phyloP scores from a whole-genome alignment of 768 basidiomycete species.

The Hericium coralloides region DNA sequence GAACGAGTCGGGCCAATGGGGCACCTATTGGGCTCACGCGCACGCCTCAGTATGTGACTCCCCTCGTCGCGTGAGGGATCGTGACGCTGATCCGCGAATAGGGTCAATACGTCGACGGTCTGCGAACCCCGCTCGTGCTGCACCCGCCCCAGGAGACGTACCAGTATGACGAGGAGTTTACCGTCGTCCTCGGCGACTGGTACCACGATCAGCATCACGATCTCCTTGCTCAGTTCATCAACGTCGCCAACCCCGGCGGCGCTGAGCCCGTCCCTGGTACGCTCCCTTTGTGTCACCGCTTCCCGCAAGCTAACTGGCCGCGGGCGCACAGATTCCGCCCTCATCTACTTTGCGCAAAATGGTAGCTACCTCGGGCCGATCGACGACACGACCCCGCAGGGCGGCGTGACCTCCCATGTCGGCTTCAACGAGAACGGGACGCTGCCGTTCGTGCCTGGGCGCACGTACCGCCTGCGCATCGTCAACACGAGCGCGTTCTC shows the following conservation, averaged over 20 bases:
- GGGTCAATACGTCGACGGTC: conserved; percentile 91
- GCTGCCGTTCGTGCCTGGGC: conserved; percentile 76
- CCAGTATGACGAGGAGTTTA: conserved; percentile 84
- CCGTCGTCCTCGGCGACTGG: conserved; percentile 84
- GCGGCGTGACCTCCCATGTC: conserved; percentile 49
- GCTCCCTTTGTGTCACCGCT: conserved; percentile 7
- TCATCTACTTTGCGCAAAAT: conserved; percentile 81
- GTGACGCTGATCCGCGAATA: conserved; percentile 17
- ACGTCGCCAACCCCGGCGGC: conserved; percentile 67
- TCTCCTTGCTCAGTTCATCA: conserved; percentile 61
- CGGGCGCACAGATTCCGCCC: conserved; percentile 49
- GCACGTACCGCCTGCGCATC: conserved; percentile 84
- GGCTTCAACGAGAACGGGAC: conserved; percentile 87
- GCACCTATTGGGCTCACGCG: conserved; percentile 77
- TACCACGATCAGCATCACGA: conserved; percentile 70
- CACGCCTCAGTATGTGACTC: conserved; percentile 41
- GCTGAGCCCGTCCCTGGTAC: conserved; percentile 83
- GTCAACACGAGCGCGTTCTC: conserved; percentile 75
- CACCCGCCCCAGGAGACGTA: conserved; percentile 59
- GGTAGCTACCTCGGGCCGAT: conserved; percentile 58
- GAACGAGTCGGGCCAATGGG: conserved; percentile 59
- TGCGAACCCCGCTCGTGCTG: conserved; percentile 80
- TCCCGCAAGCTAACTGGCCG: neutral
- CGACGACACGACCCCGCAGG: conserved; percentile 32
- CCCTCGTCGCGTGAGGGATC: neutral